Conservation (phyloP, 345 rosid genomes). For the Heritiera littoralis region DNA sequence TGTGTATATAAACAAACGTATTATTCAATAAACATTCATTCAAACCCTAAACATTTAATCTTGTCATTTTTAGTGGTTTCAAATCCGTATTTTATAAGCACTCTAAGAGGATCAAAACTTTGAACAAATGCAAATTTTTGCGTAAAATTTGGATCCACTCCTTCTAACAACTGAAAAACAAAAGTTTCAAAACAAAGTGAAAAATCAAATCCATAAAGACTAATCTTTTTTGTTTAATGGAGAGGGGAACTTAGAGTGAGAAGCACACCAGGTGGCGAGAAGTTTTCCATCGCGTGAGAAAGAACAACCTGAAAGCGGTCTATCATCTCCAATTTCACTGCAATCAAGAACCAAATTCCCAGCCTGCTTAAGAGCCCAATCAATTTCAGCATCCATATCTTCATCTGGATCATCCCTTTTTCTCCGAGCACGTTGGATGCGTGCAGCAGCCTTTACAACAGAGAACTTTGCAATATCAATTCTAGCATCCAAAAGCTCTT, state of each 20-base stretch:
- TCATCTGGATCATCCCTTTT: slow-evolving; percentile 93
- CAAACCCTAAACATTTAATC: background rate
- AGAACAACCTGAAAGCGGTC: slow-evolving; percentile 92
- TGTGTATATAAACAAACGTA: too few relatives aligned
- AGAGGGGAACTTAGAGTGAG: background rate
- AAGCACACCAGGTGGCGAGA: slow-evolving; percentile 82
- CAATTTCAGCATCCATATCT: slow-evolving; percentile 80
- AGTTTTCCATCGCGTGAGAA: slow-evolving; percentile 76
- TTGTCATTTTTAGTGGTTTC: background rate
- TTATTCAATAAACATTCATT: too few relatives aligned
- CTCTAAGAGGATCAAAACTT: slow-evolving; percentile 2
- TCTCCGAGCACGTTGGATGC: slow-evolving; percentile 69
- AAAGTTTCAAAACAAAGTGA: background rate
- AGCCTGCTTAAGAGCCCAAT: slow-evolving; percentile 70
- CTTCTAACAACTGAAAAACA: background rate
- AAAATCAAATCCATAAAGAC: background rate
- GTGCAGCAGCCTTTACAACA: slow-evolving; percentile 59
- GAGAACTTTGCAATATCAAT: slow-evolving; percentile 75
- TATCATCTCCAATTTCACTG: slow-evolving; percentile 86
- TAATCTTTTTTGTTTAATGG: background rate
- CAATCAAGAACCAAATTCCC: slow-evolving; percentile 69
- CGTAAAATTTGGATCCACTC: background rate
- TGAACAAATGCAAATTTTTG: background rate
- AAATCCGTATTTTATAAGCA: slow-evolving; percentile 8
- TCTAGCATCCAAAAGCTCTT: slow-evolving; percentile 70